Base-by-base conservation (phyloP, 306 rosid species). In the Fagus crenata region DNA sequence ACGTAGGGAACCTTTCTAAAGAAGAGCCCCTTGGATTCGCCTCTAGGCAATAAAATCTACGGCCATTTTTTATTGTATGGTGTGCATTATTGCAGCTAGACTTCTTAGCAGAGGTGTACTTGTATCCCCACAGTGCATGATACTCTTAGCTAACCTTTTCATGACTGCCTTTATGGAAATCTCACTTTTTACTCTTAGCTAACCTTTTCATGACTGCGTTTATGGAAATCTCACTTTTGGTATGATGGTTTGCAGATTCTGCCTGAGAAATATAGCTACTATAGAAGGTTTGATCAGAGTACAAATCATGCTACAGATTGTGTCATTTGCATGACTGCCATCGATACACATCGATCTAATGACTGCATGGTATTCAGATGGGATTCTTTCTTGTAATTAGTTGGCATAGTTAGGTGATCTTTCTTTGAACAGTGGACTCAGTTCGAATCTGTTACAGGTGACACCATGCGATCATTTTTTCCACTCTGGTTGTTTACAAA, bases 391-490 rank as follows among this genome's bases (percentile, higher is more conserved):
- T 58, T 37, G 42, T 7, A 60, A 14, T 40, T 2, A 46, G 43
- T 78, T 54, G 22, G 76, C 67, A 43, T 40, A 53, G 68, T 65
- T 28, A 3, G 53, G 49, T 78, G n/a, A 59, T 51, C 63, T 77
- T 55, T 75, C 43, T 80, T 75, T 49, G 71, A 40, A 85, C 68
- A 77, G 53, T 61, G n/a, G 46, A 69, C 53, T 42, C 60, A 69
- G 68, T 79, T 81, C 82, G 72, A 79, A 33, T 77, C 37, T 81
- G 40, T 13, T 56, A 51, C 88, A 95, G 98, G 97, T 95, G 60
- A 95, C 99, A 7, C 99, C 99, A 17, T 95, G 99, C 55, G 99
- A 95, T 78, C 99, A 95, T 89, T 92, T 92, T 85, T 95, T 95
- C 88, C 99, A 95, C 79, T 86, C 98, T 7, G 93, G 96, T 63